Base-by-base conservation (phyloP, 371 early-diverging fungal species). In the Massospora cicadina region DNA sequence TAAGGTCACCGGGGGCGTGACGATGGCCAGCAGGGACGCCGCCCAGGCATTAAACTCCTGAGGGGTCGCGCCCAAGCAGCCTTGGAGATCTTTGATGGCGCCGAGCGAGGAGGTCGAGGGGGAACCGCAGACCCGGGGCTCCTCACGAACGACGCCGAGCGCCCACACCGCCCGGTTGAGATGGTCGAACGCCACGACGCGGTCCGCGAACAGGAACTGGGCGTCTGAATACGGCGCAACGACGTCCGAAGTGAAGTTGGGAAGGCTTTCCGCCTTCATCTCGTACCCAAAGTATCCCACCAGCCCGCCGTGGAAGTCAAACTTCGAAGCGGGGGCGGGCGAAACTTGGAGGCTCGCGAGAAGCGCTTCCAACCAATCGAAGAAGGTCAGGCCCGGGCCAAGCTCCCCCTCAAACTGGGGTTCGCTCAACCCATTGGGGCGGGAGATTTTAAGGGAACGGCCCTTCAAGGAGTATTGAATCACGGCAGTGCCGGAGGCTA, bases 251-350 rank as follows among this genome's bases (percentile, higher is more conserved):
- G 43, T 54, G 60, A 81, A 82, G 0, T 82, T 80, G 3, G 77
- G 74, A 72, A 89, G 58, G 60, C 81, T 78, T 71, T 93, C 91
- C 21, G 80, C 70, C 68, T 88, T 89, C 93, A 96, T 90, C 66
- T 93, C 97, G 68, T 95, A 96, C 0, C 91, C 92, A 72, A 94
- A 81, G 69, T 90, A 90, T 0, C 97, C 97, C 0, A 91, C 75
- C 68, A 93, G 72, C 0, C 97, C 97, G 59, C 92, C 83, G 24
- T 78, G 72, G 27, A 54, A 43, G 30, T 55, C 28, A 27, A 54
- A 12, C 27, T 23, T 7, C 23, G 27, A 27, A 27, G 13, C 26
- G 26, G 27, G 29, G 32, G 27, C 25, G 30, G 60, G 30, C 26
- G 27, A 27, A 60, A 60, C 30, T 3, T 10, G 17, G n/a, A 30